Conservation (phyloP, 192 early-diverging fungal genomes). For the Gryganskiella cystojenkinii region DNA sequence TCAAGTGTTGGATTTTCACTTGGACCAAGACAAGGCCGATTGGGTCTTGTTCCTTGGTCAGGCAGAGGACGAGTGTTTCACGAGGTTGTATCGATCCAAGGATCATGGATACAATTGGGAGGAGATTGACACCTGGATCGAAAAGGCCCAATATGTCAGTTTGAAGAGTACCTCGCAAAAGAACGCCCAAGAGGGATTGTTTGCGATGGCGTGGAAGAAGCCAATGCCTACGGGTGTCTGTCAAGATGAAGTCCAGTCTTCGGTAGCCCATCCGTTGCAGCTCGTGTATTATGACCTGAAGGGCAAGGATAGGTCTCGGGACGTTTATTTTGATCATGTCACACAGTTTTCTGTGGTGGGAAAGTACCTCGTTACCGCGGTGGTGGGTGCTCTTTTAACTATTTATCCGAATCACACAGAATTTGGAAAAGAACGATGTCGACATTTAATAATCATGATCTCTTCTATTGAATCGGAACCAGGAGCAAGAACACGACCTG, state of each 20-base stretch:
- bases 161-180: constrained; percentile 40
- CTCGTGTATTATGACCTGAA: constrained; percentile 63
- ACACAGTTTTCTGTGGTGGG: constrained; percentile 77
- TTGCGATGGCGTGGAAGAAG: constrained; percentile 15
- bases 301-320: constrained; percentile 34
- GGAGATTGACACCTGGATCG: constrained; percentile 76
- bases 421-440: too few relatives aligned
- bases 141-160: constrained; percentile 82
- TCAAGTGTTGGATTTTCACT: constrained; percentile 87
- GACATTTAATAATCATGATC: too few relatives aligned
- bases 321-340: constrained; percentile 63
- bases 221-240: constrained; percentile 50
- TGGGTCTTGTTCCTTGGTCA: constrained; percentile 85
- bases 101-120: constrained; percentile 78
- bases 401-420: too few relatives aligned
- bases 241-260: constrained; percentile 58
- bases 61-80: constrained; percentile 65
- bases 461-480: background rate
- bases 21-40: constrained; percentile 68
- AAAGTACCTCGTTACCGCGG: constrained; percentile 72
- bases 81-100: constrained; percentile 72
- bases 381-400: too few relatives aligned
- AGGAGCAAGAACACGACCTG: constrained; percentile 56
- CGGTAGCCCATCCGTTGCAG: constrained; percentile 69
- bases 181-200: constrained; percentile 69